Evolutionary conservation across 257 asterid genomes (phyloP), one percentile per base, ranked within the genome.

Genomic region (Rubia yunnanensis): DNA sequence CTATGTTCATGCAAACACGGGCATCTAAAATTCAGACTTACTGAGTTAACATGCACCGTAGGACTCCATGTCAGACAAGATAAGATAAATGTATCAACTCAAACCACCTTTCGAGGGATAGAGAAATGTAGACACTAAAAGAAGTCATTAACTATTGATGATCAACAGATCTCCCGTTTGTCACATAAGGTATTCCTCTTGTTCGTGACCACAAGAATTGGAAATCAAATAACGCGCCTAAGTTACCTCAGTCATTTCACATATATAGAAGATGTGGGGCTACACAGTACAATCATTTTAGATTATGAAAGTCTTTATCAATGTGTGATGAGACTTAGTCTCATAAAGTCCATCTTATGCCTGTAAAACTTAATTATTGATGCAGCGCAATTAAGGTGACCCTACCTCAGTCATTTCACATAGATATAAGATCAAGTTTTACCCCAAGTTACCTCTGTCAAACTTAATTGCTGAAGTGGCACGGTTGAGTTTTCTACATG

Each of bases 1-100:
- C 44, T 55, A 56, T 55, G 44, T 27, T 50, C 20, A 30, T 65
- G 39, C 24, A 64, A 65, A 65, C 44, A 11, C n/a, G 67, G 70
- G 31, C 65, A 65, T 61, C 66, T 64, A n/a, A 22, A 32, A 10
- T 24, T 24, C 54, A 65, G 67, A 10, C 23, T 64, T 64, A 30
- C 52, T 55, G 61, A 28, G 35, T 36, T 23, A 60, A 35, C 24
- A 28, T 10, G 10, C 50, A 35, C 14, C 20, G 23, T 59, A 59
- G 27, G 44, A 59, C 64, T 31, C 39, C 31, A 57, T 28, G 39
- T 30, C 63, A 58, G 62, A 56, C 6, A 56, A 11, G 15, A 11
- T 62, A 3, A 35, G 27, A 36, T 23, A 10, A 20, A 35, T 6
- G 15, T 3, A 61, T 35, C 50, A 34, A 61, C 3, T 14, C 65